Percentiles rank a stretch among this genome's conserved stretches.
Conservation (phyloP, 225 moss, liverwort and hornwort species). For the Sphagnum tenellum region DNA sequence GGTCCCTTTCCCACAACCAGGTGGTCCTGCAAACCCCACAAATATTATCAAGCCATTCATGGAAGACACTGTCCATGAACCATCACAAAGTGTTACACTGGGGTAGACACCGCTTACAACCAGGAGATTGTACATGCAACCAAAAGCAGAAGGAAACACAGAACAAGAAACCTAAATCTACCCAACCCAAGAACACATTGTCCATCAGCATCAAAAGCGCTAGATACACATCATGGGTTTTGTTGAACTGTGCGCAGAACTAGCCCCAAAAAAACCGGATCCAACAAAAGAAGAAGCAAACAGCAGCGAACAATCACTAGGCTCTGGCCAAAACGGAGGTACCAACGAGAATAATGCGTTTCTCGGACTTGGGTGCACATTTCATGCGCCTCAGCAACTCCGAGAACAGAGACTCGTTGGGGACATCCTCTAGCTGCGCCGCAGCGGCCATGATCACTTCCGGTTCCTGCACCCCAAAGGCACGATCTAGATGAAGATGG, state of each 20-base stretch:
- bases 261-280: too few relatives aligned
- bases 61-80: too few relatives aligned
- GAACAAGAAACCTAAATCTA: not conserved
- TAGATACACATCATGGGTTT: too few relatives aligned
- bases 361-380: constrained; percentile 40
- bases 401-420: constrained; percentile 34
- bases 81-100: too few relatives aligned
- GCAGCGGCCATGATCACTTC: not conserved
- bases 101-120: too few relatives aligned
- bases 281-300: not conserved
- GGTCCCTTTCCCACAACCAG: constrained; percentile 48
- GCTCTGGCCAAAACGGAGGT: not conserved
- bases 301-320: not conserved
- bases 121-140: not conserved
- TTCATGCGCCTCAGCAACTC: constrained; percentile 48
- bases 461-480: too few relatives aligned
- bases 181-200: not conserved
- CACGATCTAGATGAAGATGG: too few relatives aligned
- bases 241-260: too few relatives aligned
- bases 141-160: not conserved
- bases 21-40: constrained; percentile 17
- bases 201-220: too few relatives aligned
- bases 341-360: constrained; percentile 51
- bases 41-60: too few relatives aligned
- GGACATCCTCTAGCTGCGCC: constrained; percentile 34